phyloP scores from a whole-genome alignment of 179 eudicot genomes.

The Patellifolia procumbens region DNA sequence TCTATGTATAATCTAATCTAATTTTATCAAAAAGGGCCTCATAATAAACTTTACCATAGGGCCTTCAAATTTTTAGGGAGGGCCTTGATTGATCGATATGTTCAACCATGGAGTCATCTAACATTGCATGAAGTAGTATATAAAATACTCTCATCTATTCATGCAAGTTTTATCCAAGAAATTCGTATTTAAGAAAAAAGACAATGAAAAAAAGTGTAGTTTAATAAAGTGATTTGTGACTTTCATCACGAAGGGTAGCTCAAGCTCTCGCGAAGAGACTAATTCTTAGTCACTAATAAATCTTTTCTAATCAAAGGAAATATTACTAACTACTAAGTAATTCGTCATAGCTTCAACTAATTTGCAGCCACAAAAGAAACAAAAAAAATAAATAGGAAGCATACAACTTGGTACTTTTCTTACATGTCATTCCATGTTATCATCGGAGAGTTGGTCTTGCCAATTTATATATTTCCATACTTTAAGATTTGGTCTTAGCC shows the following conservation, averaged over 20 bases:
- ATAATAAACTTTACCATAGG: too few species aligned
- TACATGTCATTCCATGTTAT: not conserved
- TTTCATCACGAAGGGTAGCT: not conserved
- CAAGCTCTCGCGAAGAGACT: not conserved
- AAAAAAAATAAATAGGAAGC: not conserved
- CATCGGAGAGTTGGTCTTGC: not conserved
- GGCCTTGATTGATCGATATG: not conserved
- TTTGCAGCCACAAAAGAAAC: not conserved
- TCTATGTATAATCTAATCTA: too few species aligned
- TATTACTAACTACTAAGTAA: not conserved
- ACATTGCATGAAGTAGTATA: not conserved
- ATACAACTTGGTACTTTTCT: constrained; percentile 23
- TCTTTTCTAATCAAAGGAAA: not conserved
- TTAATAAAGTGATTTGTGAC: not conserved
- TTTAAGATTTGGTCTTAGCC: constrained; percentile 21
- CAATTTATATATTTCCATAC: not conserved
- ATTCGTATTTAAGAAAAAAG: not conserved
- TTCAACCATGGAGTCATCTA: not conserved
- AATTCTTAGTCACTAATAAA: not conserved
- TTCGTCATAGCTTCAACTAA: not conserved
- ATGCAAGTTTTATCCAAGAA: not conserved
- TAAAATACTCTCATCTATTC: not conserved
- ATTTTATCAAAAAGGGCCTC: too few species aligned
- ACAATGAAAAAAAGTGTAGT: not conserved
- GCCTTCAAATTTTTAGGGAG: too few species aligned